These are phyloP conservation scores for Erysiphe pulchra DNA, from an alignment of 2,329 filamentous ascomycete genomes.

Conservation along the genomic window DNA sequence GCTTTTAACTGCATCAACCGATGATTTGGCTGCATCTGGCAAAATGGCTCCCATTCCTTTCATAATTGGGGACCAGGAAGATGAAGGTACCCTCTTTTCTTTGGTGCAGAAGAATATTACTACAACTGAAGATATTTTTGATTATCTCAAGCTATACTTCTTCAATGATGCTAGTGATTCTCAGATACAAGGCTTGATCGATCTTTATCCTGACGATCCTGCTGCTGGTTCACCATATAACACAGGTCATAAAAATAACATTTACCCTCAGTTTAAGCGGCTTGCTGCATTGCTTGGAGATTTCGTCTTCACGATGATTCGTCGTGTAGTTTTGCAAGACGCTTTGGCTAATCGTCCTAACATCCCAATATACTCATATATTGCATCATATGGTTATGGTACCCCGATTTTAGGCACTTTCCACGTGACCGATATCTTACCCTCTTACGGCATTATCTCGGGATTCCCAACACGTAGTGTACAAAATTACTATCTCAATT, in stretches of 20 bases:
- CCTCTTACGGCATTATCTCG: too few species aligned
- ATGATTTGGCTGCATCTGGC: slow-evolving; percentile 25
- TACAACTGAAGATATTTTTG: slow-evolving; percentile 27
- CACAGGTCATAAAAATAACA: slow-evolving; percentile 40
- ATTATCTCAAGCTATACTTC: slow-evolving; percentile 33
- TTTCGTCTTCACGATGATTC: slow-evolving; percentile 44
- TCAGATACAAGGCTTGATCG: slow-evolving; percentile 29
- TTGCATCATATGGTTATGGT: too few species aligned
- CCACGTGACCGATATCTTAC: too few species aligned
- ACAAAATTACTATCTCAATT: too few species aligned
- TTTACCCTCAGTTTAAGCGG: slow-evolving; percentile 56
- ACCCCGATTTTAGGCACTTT: too few species aligned
- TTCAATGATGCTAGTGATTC: slow-evolving; percentile 28
- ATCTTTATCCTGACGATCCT: slow-evolving; percentile 27
- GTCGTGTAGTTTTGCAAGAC: slow-evolving; percentile 33
- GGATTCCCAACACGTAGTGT: too few species aligned
- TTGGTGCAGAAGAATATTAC: slow-evolving; percentile 45
- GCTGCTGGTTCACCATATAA: slow-evolving; percentile 42
- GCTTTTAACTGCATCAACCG: slow-evolving; percentile 34
- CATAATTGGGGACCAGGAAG: slow-evolving; percentile 52
- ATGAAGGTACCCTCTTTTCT: slow-evolving; percentile 53
- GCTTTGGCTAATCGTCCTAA: slow-evolving; percentile 22
- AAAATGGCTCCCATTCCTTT: slow-evolving; percentile 33
- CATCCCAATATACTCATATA: slow-evolving; percentile 49
- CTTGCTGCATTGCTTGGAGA: slow-evolving; percentile 53